Evolutionary conservation across 306 rosid genomes (phyloP).

Genomic region (Castanea sativa): DNA sequence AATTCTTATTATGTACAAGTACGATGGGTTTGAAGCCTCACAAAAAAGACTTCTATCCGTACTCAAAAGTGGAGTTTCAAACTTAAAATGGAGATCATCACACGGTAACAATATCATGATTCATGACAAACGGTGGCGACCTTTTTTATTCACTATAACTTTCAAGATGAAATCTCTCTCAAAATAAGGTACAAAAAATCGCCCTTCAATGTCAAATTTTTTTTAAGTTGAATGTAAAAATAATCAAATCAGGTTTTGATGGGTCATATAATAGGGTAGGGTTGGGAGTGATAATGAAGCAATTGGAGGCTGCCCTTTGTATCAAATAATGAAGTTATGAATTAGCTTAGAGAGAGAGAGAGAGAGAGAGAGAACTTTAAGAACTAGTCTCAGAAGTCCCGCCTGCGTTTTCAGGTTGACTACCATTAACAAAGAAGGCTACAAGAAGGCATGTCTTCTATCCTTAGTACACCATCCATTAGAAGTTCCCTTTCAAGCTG

Average conservation of each 20-base stretch:
- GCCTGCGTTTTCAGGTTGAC: constrained; percentile 6
- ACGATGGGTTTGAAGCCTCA: neutral
- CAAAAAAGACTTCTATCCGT: neutral
- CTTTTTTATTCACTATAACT: neutral
- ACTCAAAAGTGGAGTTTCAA: neutral
- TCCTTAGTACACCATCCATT: constrained; percentile 69
- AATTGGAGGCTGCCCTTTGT: constrained; percentile 17
- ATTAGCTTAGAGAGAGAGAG: neutral
- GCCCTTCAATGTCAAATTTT: neutral
- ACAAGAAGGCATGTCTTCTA: constrained; percentile 94
- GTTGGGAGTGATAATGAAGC: constrained; percentile 3
- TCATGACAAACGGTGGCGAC: neutral
- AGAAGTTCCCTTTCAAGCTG: constrained; percentile 82
- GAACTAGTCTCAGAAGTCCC: neutral
- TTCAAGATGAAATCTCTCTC: neutral
- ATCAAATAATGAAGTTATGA: neutral
- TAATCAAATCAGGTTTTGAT: neutral
- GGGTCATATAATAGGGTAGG: neutral
- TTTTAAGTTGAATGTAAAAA: neutral
- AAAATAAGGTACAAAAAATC: neutral
- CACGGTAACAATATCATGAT: neutral
- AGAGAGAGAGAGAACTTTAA: neutral
- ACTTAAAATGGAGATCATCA: too few relatives aligned
- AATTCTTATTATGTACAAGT: neutral
- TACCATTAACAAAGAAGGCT: constrained; percentile 56